Percentiles rank a stretch among this genome's conserved stretches.
phyloP scores from a whole-genome alignment of 2,329 filamentous ascomycete genomes.

The Aspergillus glaucus region DNA sequence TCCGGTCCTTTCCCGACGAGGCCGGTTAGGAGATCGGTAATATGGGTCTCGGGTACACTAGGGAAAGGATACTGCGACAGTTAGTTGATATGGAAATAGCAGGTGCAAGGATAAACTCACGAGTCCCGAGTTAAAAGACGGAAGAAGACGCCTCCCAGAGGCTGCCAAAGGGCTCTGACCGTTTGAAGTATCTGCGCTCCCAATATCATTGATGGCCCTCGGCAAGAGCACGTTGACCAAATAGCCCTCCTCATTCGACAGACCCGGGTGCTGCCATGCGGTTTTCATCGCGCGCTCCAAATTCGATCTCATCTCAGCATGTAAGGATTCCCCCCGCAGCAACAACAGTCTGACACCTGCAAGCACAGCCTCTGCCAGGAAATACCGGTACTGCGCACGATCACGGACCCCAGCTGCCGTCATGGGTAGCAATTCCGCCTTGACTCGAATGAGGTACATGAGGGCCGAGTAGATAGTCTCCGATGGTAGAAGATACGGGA shows the following conservation, averaged over 20 bases:
- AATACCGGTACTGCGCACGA: slow-evolving; percentile 12
- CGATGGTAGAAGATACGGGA: slow-evolving; percentile 24
- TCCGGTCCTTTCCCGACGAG: slow-evolving; percentile 15
- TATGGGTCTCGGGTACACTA: slow-evolving; percentile 19
- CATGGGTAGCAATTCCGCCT: slow-evolving; percentile 24
- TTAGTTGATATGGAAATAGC: slow-evolving; percentile 3
- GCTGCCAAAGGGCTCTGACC: slow-evolving; percentile 5
- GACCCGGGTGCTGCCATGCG: slow-evolving; percentile 28
- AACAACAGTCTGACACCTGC: slow-evolving; percentile 29
- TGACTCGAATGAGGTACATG: slow-evolving; percentile 29
- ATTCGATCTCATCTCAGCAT: slow-evolving; percentile 20
- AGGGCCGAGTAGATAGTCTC: slow-evolving; percentile 28
- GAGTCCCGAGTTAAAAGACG: slow-evolving; percentile 23
- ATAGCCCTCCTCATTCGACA: slow-evolving; percentile 26
- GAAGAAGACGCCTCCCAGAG: slow-evolving; percentile 17
- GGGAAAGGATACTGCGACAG: slow-evolving; percentile 25
- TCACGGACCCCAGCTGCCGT: slow-evolving; percentile 18
- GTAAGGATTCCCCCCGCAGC: slow-evolving; percentile 21
- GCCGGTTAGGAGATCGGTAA: slow-evolving; percentile 14
- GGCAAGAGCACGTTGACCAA: slow-evolving; percentile 26
- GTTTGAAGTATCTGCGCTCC: slow-evolving; percentile 7
- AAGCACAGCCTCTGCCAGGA: slow-evolving; percentile 22
- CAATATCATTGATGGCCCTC: slow-evolving; percentile 22
- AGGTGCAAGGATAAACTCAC: slow-evolving; percentile 12
- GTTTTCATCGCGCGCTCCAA: slow-evolving; percentile 25